Percentiles rank a stretch among this genome's conserved stretches.
phyloP scores from a whole-genome alignment of 495 filamentous ascomycete species.

The Aspergillus olivimuriae region DNA sequence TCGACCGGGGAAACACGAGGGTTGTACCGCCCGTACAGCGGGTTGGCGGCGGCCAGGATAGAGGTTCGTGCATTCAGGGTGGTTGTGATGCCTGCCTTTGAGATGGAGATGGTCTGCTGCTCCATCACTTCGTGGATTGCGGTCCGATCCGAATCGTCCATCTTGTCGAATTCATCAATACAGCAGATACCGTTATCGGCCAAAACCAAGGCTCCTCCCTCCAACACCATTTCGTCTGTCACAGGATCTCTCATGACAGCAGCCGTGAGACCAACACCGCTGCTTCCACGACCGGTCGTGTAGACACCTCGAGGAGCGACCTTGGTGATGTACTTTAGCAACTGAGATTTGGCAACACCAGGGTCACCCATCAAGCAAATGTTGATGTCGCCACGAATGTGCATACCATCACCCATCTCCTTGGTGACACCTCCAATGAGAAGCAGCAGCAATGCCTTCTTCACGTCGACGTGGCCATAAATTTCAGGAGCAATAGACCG shows the following conservation, averaged over 20 bases:
- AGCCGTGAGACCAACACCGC: slow-evolving; percentile 93
- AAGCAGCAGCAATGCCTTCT: slow-evolving; percentile 91
- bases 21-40: slow-evolving; percentile 96
- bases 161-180: slow-evolving; percentile 99
- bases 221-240: slow-evolving; percentile 97
- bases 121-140: slow-evolving; percentile 99
- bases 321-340: slow-evolving; percentile 97
- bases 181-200: slow-evolving; percentile 99
- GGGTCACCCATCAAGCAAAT: slow-evolving; percentile 98
- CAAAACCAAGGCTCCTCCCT: slow-evolving; percentile 91
- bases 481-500: slow-evolving; percentile 97
- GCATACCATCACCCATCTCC: slow-evolving; percentile 96
- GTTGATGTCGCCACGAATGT: slow-evolving; percentile 97
- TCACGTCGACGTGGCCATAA: slow-evolving; percentile 92
- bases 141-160: slow-evolving; percentile 94
- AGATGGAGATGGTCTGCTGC: slow-evolving; percentile 97
- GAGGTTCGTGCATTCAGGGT: slow-evolving; percentile 94
- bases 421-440: slow-evolving; percentile 96
- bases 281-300: slow-evolving; percentile 92
- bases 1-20: slow-evolving; percentile 93
- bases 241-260: slow-evolving; percentile 98
- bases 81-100: slow-evolving; percentile 95
- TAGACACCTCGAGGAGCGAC: slow-evolving; percentile 96
- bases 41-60: slow-evolving; percentile 96
- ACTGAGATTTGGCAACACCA: slow-evolving; percentile 97